A percentile compares a stretch with the other conserved stretches of the same genome.
Evolutionary conservation across 2,329 filamentous ascomycete genomes (phyloP).

Genomic region (Onygenales sp.): DNA sequence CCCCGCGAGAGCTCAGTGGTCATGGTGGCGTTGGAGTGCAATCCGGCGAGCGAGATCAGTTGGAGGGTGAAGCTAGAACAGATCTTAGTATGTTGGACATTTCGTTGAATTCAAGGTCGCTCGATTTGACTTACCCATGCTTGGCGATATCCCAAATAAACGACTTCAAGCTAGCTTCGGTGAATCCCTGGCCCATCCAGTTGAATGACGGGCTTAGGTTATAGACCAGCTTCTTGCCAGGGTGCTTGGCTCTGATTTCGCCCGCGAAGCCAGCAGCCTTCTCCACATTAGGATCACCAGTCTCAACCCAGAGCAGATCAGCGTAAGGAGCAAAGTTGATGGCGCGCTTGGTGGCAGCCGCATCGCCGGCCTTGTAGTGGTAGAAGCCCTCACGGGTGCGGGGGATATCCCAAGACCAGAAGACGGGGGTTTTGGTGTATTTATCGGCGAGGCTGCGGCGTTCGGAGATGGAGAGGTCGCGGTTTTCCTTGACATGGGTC

Average conservation of each 20-base stretch:
- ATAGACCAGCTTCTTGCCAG: constrained; percentile 86
- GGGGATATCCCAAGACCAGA: constrained; percentile 85
- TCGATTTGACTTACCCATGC: constrained; percentile 60
- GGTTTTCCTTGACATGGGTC: constrained; percentile 50
- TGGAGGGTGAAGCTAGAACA: constrained; percentile 49
- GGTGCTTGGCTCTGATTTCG: constrained; percentile 60
- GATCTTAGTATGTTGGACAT: constrained; percentile 35
- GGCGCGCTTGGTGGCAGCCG: constrained; percentile 79
- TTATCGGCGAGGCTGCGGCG: constrained; percentile 63
- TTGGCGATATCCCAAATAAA: constrained; percentile 96
- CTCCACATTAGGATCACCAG: constrained; percentile 72
- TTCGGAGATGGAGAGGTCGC: constrained; percentile 66
- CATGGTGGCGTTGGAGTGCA: constrained; percentile 56
- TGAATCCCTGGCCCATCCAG: constrained; percentile 95
- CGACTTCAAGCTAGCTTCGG: constrained; percentile 66
- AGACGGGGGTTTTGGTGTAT: constrained; percentile 58
- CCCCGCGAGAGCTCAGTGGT: constrained; percentile 65
- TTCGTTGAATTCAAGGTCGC: background rate
- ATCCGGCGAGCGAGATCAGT: constrained; percentile 53
- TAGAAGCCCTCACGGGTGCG: constrained; percentile 91
- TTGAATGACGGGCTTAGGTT: constrained; percentile 97
- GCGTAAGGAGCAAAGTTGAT: constrained; percentile 86
- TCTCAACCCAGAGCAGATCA: constrained; percentile 95
- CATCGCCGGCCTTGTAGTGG: constrained; percentile 60
- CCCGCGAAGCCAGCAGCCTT: constrained; percentile 67